Evolutionary conservation across 2,329 filamentous ascomycete genomes (phyloP), one percentile per base, ranked within the genome.

Genomic region (Fusarium temperatum): DNA sequence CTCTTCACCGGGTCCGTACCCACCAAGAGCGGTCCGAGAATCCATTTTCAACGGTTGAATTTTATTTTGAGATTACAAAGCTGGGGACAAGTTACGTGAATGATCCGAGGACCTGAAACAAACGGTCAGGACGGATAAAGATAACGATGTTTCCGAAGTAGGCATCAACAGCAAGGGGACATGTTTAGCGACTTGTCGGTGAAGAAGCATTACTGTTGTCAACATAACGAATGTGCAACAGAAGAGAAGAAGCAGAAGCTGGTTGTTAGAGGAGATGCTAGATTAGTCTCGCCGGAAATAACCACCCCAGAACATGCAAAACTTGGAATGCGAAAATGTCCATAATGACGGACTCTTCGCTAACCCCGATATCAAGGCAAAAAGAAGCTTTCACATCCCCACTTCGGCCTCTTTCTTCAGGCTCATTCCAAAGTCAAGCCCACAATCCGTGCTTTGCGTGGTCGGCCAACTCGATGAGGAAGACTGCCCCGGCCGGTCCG

Each of bases 1-100:
- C 44, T 53, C 30, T 58, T 18, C 11, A 53, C 45, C 44, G 45
- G 47, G 24, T 42, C 32, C 22, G 53, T 10, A 28, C 15, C 51
- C 51, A 57, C 60, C n/a, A 18, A 39, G 38, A 30, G 41, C 30
- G 35, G 50, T 48, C 26, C n/a, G 26, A 50, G 47, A 42, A 38
- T 24, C 28, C 59, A 42, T 55, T 53, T 28, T 47, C 35, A 38
- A 61, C 50, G 35, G 42, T 44, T 20, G 50, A 39, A 41, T 28
- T 55, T 55, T 64, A 36, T 66, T 58, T 42, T 18, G n/a, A 36
- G 38, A 59, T 66, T 58, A 66, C 53, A 38, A 66, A 66, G 47
- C 30, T 45, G 14, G 59, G 57, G 26, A 11, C 18, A 17, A 24
- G 44, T 62, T 62, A 64, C 55, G 55, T 61, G 42, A 28, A 36